Conservation (phyloP, 371 early-diverging fungal species). For the Mucor ambiguus region DNA sequence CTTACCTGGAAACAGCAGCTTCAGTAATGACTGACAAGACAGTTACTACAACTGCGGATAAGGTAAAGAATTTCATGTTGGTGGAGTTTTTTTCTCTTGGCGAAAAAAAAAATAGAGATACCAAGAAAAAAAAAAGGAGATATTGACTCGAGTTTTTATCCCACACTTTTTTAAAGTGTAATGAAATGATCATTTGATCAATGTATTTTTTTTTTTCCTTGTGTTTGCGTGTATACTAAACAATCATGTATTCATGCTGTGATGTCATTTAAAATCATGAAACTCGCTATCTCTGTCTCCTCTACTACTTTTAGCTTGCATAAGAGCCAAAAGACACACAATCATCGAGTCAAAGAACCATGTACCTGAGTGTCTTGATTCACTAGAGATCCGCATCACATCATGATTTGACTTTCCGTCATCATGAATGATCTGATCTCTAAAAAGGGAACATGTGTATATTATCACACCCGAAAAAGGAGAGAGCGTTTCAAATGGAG, state of each 20-base stretch:
- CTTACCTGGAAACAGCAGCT: slow-evolving; percentile 40
- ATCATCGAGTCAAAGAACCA: too few species aligned
- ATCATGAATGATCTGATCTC: not conserved
- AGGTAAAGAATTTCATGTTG: slow-evolving; percentile 38
- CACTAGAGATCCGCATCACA: too few species aligned
- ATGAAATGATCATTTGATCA: slow-evolving; percentile 8
- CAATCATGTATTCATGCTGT: not conserved
- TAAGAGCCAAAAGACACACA: too few species aligned
- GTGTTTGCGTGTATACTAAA: not conserved
- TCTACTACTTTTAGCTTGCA: too few species aligned
- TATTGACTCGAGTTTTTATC: not conserved
- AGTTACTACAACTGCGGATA: slow-evolving; percentile 33
- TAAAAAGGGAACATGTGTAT: too few species aligned
- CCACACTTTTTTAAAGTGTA: slow-evolving; percentile 8
- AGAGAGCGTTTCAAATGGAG: not conserved
- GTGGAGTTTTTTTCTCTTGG: not conserved
- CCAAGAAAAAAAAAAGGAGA: slow-evolving; percentile 14
- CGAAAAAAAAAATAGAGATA: slow-evolving; percentile 7
- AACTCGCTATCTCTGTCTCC: not conserved
- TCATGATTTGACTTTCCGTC: not conserved
- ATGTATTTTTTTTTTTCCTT: not conserved
- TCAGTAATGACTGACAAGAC: slow-evolving; percentile 25
- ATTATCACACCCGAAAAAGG: not conserved
- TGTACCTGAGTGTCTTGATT: too few species aligned
- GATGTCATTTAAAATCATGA: slow-evolving; percentile 4